A percentile compares a stretch with the other conserved stretches of the same genome.
Conservation (phyloP, 768 basidiomycete genomes). For the Tephrocybe sp. region DNA sequence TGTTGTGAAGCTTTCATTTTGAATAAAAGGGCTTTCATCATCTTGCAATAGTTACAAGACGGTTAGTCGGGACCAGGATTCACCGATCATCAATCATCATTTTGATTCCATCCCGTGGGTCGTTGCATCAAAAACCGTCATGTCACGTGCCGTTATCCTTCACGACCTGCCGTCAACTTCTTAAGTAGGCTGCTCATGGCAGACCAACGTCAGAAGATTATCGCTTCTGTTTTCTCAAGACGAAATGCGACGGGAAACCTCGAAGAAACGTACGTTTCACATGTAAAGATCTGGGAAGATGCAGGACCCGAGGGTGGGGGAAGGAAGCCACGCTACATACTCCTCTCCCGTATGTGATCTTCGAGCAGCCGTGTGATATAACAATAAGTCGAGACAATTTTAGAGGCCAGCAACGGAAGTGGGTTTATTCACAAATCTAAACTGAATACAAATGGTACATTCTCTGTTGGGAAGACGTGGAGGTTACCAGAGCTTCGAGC, state of each 20-base stretch:
- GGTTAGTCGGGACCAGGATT: too few relatives aligned
- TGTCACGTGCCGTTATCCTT: too few relatives aligned
- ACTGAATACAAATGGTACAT: conserved; percentile 89
- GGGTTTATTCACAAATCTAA: conserved; percentile 96
- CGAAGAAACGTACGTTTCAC: conserved; percentile 82
- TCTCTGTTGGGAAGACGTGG: conserved; percentile 99
- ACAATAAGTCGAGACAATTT: conserved; percentile 9
- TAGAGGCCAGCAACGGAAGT: conserved; percentile 61
- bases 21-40: too few relatives aligned
- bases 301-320: conserved; percentile 63
- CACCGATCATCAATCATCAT: too few relatives aligned
- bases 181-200: conserved; percentile 27
- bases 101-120: too few relatives aligned
- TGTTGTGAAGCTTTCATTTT: too few relatives aligned
- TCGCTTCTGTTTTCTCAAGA: conserved; percentile 80
- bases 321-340: conserved; percentile 86
- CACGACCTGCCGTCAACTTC: background rate
- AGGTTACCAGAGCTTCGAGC: conserved; percentile 76
- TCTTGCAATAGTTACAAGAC: too few relatives aligned
- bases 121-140: too few relatives aligned
- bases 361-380: conserved; percentile 5
- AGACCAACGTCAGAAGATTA: conserved; percentile 68
- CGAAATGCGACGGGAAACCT: conserved; percentile 61
- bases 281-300: conserved; percentile 95
- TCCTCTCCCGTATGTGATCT: conserved; percentile 77